Evolutionary conservation across 192 early-diverging fungal species (phyloP), one percentile per base, ranked within the genome.

Genomic region (Gamsiella multidivaricata): DNA sequence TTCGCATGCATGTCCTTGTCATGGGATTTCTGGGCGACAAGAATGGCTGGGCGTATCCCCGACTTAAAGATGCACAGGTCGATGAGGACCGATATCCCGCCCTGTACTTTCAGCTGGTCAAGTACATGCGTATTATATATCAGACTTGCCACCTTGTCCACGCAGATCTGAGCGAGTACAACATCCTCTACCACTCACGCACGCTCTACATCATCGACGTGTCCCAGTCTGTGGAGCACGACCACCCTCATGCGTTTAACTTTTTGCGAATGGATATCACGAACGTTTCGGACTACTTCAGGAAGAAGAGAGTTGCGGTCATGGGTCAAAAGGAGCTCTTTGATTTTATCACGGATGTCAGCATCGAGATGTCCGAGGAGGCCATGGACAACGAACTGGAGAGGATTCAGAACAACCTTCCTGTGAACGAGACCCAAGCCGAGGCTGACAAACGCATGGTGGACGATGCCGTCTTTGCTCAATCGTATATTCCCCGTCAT

Each of bases 161-260:
- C 69, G 97, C 95, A 14, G 97, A 99, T 94, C 82, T 99, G 61
- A 92, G 90, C 83, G 97, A 99, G 82, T 99, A 99, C 85, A 99
- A 99, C 70, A 88, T 99, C 20, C 84, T 99, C 71, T 96, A 96
- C 83, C 90, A 97, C 67, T 89, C 91, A 36, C 85, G 86, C 22
- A 83, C 78, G 18, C 80, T 98, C 25, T 96, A 95, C 56, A 92
- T 97, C 47, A 99, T 99, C 65, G 97, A 99, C 78, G 97, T 99
- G 10, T 99, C 97, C 7, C 97, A 98, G 81, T 97, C 96, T 1
- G 96, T 99, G 14, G 97, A 99, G 70, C 97, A 99, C 72, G 96
- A 99, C 61, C 97, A 99, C 69, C 97, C 97, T 33, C 92, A 95
- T 67, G 95, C 97, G 12, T 86, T 97, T 43, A 96, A 97, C 70